A percentile compares a stretch with the other conserved stretches of the same genome.
phyloP scores from a whole-genome alignment of 805 yeast species.

The Nakazawaea wickerhamii region DNA sequence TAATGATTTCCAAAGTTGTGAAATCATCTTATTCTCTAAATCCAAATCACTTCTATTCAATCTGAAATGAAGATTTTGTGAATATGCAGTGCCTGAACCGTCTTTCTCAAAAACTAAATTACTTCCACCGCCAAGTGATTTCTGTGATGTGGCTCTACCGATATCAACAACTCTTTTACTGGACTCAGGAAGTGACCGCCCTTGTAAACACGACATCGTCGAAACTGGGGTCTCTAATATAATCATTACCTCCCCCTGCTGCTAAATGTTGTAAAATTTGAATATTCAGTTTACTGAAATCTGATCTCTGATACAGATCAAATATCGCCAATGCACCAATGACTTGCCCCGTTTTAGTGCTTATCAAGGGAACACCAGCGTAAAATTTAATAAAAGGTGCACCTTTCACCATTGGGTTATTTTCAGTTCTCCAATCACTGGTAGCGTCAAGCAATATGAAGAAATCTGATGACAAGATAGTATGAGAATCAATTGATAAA shows the following conservation, averaged over 20 bases:
- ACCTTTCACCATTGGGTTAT: conserved; percentile 60
- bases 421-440: conserved; percentile 62
- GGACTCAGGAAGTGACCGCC: conserved; percentile 12
- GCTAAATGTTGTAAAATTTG: conserved; percentile 32
- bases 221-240: conserved; percentile 31
- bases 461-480: conserved; percentile 52
- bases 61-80: conserved; percentile 41
- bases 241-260: conserved; percentile 35
- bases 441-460: conserved; percentile 56
- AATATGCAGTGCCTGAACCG: conserved; percentile 60
- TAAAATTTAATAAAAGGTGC: conserved; percentile 57
- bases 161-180: conserved; percentile 22
- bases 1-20: conserved; percentile 31
- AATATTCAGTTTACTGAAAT: conserved; percentile 31
- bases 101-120: conserved; percentile 53
- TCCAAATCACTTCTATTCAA: conserved; percentile 29
- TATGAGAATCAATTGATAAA: conserved; percentile 63
- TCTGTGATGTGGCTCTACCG: conserved; percentile 54
- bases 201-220: neutral
- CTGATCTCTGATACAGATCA: conserved; percentile 38
- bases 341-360: conserved; percentile 29
- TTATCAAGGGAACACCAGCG: conserved; percentile 55
- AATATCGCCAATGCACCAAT: conserved; percentile 59
- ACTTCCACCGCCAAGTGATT: conserved; percentile 24
- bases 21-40: conserved; percentile 25